Evolutionary conservation across 805 yeast genomes (phyloP).

Genomic region (Alloascoidea africana): DNA sequence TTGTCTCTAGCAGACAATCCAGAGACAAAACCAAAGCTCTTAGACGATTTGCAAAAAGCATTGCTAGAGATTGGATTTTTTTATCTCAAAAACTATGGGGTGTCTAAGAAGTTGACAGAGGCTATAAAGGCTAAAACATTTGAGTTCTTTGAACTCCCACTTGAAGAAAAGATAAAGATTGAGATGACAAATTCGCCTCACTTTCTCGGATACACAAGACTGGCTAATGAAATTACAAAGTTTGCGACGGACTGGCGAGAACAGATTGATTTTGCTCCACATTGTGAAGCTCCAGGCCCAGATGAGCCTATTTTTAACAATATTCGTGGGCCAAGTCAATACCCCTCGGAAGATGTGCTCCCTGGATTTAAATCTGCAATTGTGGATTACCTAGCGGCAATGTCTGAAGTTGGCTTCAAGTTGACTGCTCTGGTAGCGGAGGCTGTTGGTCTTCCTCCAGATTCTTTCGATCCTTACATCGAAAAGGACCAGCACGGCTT

Average conservation of each 20-base stretch:
- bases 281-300: conserved; percentile 27
- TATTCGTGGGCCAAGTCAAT: conserved; percentile 41
- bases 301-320: conserved; percentile 22
- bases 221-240: conserved; percentile 46
- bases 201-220: conserved; percentile 39
- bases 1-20: conserved; percentile 25
- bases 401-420: conserved; percentile 26
- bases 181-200: conserved; percentile 44
- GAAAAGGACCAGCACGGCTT: conserved; percentile 28
- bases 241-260: conserved; percentile 41
- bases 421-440: conserved; percentile 37
- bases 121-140: background rate
- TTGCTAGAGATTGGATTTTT: conserved; percentile 42
- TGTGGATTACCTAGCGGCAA: conserved; percentile 25
- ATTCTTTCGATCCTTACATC: conserved; percentile 31
- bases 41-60: conserved; percentile 24
- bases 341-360: conserved; percentile 27
- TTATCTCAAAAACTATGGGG: conserved; percentile 32
- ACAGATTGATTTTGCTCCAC: conserved; percentile 32
- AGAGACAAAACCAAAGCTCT: conserved; percentile 24
- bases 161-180: conserved; percentile 25
- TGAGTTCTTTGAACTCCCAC: conserved; percentile 26
- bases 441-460: conserved; percentile 31
- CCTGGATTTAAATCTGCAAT: conserved; percentile 30
- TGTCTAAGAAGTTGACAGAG: conserved; percentile 21